These are phyloP conservation scores for Thalassiosira mediterranea DNA, from an alignment of 352 stramenopile species.

Conservation along the genomic window DNA sequence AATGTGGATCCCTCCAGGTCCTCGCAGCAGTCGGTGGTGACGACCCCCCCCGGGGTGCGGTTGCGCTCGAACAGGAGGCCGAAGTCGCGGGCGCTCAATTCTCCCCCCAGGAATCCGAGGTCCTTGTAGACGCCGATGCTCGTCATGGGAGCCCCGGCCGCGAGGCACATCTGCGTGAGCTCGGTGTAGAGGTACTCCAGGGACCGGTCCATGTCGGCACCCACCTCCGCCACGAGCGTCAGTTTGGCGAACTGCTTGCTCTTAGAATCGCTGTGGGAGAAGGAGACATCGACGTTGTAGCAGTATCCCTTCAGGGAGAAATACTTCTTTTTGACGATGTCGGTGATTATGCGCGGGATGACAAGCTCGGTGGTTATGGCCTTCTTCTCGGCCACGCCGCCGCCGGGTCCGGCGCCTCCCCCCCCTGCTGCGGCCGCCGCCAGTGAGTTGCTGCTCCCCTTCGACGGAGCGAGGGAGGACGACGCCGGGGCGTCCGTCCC, in stretches of 20 bases:
- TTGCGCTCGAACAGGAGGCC: conserved; percentile 47
- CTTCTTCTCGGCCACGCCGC: background rate
- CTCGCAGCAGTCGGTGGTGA: conserved; percentile 55
- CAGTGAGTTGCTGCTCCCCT: background rate
- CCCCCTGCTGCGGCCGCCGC: background rate
- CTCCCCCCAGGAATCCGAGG: conserved; percentile 71
- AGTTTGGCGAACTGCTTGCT: conserved; percentile 83
- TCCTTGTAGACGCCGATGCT: conserved; percentile 65
- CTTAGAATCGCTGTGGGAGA: conserved; percentile 77
- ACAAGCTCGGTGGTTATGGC: conserved; percentile 62
- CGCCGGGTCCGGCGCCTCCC: background rate
- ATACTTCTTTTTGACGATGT: conserved; percentile 68
- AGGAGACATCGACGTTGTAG: conserved; percentile 67
- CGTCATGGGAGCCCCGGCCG: conserved; percentile 51
- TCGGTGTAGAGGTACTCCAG: conserved; percentile 70
- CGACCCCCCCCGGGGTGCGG: conserved; percentile 7
- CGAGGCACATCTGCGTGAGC: conserved; percentile 61
- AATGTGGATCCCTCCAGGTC: conserved; percentile 67
- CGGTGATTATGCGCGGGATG: conserved; percentile 72
- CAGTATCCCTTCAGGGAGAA: conserved; percentile 66
- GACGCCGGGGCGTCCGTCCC: conserved; percentile 9
- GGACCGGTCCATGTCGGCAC: conserved; percentile 57
- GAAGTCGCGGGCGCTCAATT: conserved; percentile 58
- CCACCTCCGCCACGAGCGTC: conserved; percentile 45
- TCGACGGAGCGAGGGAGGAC: background rate